Base-by-base conservation (phyloP, 1,284 basidiomycete genomes). In the Ganoderma leucocontextum region DNA sequence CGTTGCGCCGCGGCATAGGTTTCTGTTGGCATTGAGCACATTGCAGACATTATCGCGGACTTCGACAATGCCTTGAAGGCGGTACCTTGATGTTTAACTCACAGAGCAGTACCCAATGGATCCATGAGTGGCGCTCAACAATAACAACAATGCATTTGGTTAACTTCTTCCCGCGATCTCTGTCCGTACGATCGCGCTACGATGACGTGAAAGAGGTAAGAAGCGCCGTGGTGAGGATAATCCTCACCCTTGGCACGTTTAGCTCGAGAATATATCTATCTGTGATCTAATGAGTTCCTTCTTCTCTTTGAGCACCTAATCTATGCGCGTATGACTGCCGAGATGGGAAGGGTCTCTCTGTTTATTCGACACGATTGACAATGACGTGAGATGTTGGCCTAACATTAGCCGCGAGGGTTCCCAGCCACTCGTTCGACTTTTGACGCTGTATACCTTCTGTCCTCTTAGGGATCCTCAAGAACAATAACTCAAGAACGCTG, bases 41-140 rank as follows among this genome's bases (percentile, higher is more conserved):
- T 95, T 75, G 84, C 84, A 47, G 94, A 95, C 76, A 95, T 95
- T 78, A 91, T 95, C 73, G 92, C 92, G 17, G 95, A 96, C 80
- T 95, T 96, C 76, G 89, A 91, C 70, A 85, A 86, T 67, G 90
- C 90, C 2, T 80, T 89, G 25, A 78, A 79, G 61, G 64, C 63
- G 19, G 78, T 79, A 2, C 71, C 71, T 22, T 75, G 59, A 67
- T 9, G 33, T 5, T 6, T 13, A 9, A 33, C 25, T 15, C 52
- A 22, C 15, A 13, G 44, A 47, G n/a, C n/a, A 47, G 8, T 17
- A 47, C 3, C 6, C 19, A 9, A 47, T 47, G 9, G 19, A 22
- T 29, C n/a, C 6, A 15, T 22, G 1, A 22, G 17, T 5, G n/a
- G 44, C 22, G 10, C n/a, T 52, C 47, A 52, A 52, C 47, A 52